Evolutionary conservation across 495 filamentous ascomycete species (phyloP).

Genomic region (Aspergillus mulundensis): DNA sequence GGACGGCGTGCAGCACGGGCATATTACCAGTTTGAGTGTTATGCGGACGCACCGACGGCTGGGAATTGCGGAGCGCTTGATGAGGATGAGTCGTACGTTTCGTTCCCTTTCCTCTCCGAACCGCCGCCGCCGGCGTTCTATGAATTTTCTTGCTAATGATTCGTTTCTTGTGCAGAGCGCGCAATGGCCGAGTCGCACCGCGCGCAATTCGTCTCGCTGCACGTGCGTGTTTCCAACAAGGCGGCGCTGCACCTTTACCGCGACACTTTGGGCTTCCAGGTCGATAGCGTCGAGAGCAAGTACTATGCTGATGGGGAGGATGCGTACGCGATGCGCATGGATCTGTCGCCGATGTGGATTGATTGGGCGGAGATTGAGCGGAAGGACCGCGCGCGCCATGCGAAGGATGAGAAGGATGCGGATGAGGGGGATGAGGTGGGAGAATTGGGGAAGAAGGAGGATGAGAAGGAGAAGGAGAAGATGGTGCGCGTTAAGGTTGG

Average conservation of each 20-base stretch:
- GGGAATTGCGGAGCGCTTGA: slow-evolving; percentile 92
- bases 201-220: slow-evolving; percentile 88
- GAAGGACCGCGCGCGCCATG: slow-evolving; percentile 37
- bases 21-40: slow-evolving; percentile 92
- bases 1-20: slow-evolving; percentile 88
- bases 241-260: slow-evolving; percentile 89
- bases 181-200: slow-evolving; percentile 94
- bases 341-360: slow-evolving; percentile 60
- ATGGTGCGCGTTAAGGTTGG: slow-evolving; percentile 75
- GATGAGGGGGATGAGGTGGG: slow-evolving; percentile 56
- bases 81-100: slow-evolving; percentile 87
- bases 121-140: too few species aligned
- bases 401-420: slow-evolving; percentile 32
- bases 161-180: slow-evolving; percentile 54
- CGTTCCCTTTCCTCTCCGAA: slow-evolving; percentile 1
- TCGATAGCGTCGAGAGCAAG: slow-evolving; percentile 83
- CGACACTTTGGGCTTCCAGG: slow-evolving; percentile 87
- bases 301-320: slow-evolving; percentile 99
- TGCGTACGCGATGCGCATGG: slow-evolving; percentile 88
- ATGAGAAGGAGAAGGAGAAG: slow-evolving; percentile 38
- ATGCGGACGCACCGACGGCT: slow-evolving; percentile 92
- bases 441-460: slow-evolving; percentile 46
- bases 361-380: slow-evolving; percentile 43
- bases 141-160: too few species aligned
- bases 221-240: slow-evolving; percentile 89